Conservation (phyloP, 2,329 filamentous ascomycete genomes). For the Botryotinia globosa region DNA sequence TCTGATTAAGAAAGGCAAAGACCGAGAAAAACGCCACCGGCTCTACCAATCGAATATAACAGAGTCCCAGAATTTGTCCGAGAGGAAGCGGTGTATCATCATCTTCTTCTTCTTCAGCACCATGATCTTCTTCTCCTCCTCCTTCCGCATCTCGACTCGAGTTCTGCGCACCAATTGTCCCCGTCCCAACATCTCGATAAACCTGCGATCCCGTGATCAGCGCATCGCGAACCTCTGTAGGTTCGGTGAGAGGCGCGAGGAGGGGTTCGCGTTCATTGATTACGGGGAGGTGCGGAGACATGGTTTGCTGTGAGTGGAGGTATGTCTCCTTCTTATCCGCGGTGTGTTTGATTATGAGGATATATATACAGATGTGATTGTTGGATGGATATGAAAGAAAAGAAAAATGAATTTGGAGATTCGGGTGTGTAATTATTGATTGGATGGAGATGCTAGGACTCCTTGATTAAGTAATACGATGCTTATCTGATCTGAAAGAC, state of each 20-base stretch:
- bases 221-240: background rate
- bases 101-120: background rate
- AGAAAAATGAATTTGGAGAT: background rate
- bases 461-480: background rate
- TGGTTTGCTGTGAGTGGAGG: too few relatives aligned
- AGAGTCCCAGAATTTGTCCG: slow-evolving; percentile 68
- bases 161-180: too few relatives aligned
- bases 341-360: background rate
- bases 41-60: slow-evolving; percentile 69
- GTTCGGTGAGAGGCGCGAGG: slow-evolving; percentile 4
- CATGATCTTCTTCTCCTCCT: background rate
- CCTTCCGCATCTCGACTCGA: background rate
- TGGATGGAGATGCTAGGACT: background rate
- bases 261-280: slow-evolving; percentile 4
- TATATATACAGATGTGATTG: background rate
- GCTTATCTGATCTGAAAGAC: background rate
- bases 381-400: background rate
- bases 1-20: slow-evolving; percentile 76
- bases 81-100: slow-evolving; percentile 54
- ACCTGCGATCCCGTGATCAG: slow-evolving; percentile 8
- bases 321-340: background rate
- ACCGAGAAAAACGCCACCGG: slow-evolving; percentile 82
- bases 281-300: background rate
- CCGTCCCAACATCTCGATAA: background rate
- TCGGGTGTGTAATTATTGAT: background rate